Base-by-base conservation (phyloP, 257 asterid species). In the Nicotiana undulata region DNA sequence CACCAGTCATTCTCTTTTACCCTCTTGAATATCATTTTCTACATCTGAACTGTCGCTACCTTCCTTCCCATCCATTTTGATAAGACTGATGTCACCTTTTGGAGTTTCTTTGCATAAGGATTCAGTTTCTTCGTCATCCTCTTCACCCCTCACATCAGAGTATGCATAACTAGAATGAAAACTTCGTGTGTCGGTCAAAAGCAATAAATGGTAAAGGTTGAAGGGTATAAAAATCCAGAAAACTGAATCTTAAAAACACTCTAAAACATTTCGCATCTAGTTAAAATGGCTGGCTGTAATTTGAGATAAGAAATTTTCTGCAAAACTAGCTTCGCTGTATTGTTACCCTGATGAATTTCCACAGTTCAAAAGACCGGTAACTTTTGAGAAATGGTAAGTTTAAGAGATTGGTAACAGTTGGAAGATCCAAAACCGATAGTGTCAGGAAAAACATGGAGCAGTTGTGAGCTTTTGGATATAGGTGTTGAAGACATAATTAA, bases 111-210 rank as follows among this genome's bases (percentile, higher is more conserved):
- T 86, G 84, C 87, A 85, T 61, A 95, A 81, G 63, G 95, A 80
- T 86, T 93, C 94, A 17, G 85, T 78, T 90, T 95, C 99, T 88
- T 92, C 97, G 18, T 91, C 94, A 28, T 93, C 96, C 13, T 86
- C 92, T 15, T 88, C 97, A n/a, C 89, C 97, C 88, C 89, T 91
- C 46, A 67, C 88, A 65, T 92, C 98, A 81, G 91, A 89, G 88
- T 95, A 93, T 37, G 98, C 99, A 17, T 95, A 95, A 72, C 99
- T 95, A 91, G 81, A 51, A 83, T 32, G 85, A 53, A 61, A 79
- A 44, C 1, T 46, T 3, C 0, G 15, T 24, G 17, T 11, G 51
- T 75, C 66, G 9, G 52, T 55, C 24, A 63, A 67, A 55, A 63
- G 63, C 80, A 51, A 46, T 29, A 65, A 80, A 56, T 34, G 26